Evolutionary conservation across 805 yeast species (phyloP).

Genomic region (Hanseniaspora pseudoguilliermondii): DNA sequence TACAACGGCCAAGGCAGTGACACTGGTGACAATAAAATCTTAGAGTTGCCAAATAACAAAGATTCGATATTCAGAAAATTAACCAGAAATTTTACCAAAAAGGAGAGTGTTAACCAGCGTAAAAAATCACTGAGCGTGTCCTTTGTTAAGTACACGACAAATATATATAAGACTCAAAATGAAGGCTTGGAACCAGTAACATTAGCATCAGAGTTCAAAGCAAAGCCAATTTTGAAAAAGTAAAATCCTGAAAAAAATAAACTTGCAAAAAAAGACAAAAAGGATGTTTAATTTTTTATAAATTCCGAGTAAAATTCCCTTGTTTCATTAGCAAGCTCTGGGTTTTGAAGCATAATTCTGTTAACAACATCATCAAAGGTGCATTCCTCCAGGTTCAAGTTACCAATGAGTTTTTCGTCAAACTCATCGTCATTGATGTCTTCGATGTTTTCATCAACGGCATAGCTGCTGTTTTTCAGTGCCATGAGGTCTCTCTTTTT

Average conservation of each 20-base stretch:
- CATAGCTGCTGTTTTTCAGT: constrained; percentile 23
- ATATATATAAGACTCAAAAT: neutral
- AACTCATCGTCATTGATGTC: constrained; percentile 16
- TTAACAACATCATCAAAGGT: constrained; percentile 24
- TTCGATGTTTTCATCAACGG: constrained; percentile 18
- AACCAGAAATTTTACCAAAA: neutral
- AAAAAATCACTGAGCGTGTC: constrained; percentile 1
- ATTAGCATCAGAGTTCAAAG: neutral
- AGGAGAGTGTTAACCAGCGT: neutral
- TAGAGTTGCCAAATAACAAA: neutral
- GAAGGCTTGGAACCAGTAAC: neutral
- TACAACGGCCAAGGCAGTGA: neutral
- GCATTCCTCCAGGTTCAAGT: constrained; percentile 23
- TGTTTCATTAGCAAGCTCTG: constrained; percentile 19
- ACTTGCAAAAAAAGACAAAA: neutral
- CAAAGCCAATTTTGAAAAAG: neutral
- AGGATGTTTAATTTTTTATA: constrained; percentile 13
- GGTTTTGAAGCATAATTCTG: constrained; percentile 21
- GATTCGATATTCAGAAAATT: neutral
- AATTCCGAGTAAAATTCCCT: constrained; percentile 19
- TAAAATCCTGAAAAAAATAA: neutral
- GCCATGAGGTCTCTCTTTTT: constrained; percentile 19
- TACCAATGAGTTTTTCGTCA: constrained; percentile 14
- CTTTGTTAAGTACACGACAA: constrained; percentile 1
- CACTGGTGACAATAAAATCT: neutral